Evolutionary conservation across 257 asterid species (phyloP), one percentile per base, ranked within the genome.

Genomic region (Primulina huaijiensis): DNA sequence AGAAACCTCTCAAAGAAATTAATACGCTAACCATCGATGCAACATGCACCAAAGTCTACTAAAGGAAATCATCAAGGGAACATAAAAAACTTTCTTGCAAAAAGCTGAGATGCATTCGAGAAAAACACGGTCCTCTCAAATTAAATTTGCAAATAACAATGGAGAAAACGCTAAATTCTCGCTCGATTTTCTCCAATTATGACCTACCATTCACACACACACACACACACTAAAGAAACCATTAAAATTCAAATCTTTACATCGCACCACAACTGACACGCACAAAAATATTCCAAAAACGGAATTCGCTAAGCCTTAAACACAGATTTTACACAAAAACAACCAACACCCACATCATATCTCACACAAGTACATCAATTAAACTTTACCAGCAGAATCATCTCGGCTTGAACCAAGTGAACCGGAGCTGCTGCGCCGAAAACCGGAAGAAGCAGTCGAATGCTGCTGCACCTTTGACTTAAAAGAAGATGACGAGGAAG

Each of bases 371-470:
- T 60, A 21, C 55, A 38, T 53, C 5, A 12, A n/a, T 60, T 12
- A 67, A 52, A 70, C 61, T 70, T 33, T 68, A 85, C 88, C 84
- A 17, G 87, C 79, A 62, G 83, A 70, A 40, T 79, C 81, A 74
- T 80, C 85, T 21, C 83, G 78, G 67, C 69, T 77, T 77, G 81
- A 60, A 50, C 72, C 74, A 57, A 35, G 60, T 9, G 85, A 73
- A 50, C 80, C 85, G 14, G 86, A 21, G 79, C 83, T 80, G 74
- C 78, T 80, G 58, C 91, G 84, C 31, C 93, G 85, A n/a, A 67
- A 71, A 72, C 69, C 62, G 43, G 86, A 60, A 38, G 76, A 43
- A 16, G 72, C 65, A 57, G 80, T 35, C 5, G 81, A 60, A 19
- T 72, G 80, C 61, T 72, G 80, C 61, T 67, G 78, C 52, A 55